Percentiles rank a stretch among this genome's conserved stretches.
Conservation (phyloP, 495 filamentous ascomycete species). For the Aspergillus bridgeri region DNA sequence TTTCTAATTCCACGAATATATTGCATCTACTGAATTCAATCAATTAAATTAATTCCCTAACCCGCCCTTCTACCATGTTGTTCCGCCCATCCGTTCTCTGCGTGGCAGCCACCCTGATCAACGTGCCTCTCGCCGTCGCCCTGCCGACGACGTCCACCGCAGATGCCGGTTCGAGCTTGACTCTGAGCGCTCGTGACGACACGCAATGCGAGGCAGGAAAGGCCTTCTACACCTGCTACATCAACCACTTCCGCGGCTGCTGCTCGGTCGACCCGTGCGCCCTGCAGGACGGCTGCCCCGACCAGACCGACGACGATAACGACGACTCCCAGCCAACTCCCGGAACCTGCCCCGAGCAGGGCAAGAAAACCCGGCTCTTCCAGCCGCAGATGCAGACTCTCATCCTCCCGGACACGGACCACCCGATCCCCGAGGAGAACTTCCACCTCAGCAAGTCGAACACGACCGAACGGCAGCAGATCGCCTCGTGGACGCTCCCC, state of each 20-base stretch:
- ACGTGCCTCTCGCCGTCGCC: not conserved
- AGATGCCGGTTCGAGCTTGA: not conserved
- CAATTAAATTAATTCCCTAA: not conserved
- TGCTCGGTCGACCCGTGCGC: conserved; percentile 12
- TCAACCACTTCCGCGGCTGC: conserved; percentile 11
- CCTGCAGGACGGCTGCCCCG: conserved; percentile 3
- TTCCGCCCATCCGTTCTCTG: not conserved
- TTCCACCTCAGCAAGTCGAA: conserved; percentile 5
- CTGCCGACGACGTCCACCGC: not conserved
- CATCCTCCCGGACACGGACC: not conserved
- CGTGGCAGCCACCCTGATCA: not conserved
- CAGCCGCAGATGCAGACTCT: conserved; percentile 4
- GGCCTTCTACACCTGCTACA: conserved; percentile 6
- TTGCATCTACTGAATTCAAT: no score
- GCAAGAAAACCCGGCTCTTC: not conserved
- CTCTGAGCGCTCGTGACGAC: conserved; percentile 2
- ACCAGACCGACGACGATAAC: not conserved
- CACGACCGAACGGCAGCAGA: conserved; percentile 1
- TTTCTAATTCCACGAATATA: no score
- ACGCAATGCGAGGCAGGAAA: conserved; percentile 3
- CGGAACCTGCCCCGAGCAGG: not conserved
- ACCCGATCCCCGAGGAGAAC: not conserved
- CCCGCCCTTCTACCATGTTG: not conserved
- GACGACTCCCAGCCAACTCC: not conserved
- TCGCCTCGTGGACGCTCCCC: conserved; percentile 1